Evolutionary conservation across 2,329 filamentous ascomycete genomes (phyloP).

Genomic region (Ophiosphaerella narmari): DNA sequence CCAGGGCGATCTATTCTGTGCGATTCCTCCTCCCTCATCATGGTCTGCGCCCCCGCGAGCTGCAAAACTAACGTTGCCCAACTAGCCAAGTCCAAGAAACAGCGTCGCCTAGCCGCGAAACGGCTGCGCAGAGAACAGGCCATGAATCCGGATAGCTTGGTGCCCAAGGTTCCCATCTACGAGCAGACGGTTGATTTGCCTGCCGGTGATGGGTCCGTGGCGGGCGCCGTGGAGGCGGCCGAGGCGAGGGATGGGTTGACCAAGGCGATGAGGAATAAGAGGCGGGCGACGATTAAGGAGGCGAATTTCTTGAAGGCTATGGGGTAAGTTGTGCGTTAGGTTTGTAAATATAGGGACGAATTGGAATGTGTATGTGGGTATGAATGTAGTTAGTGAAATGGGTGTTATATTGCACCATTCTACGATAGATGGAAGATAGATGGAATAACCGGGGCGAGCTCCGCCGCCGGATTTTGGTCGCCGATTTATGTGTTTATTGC

Average conservation of each 20-base stretch:
- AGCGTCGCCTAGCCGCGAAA: constrained; percentile 72
- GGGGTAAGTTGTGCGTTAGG: constrained; percentile 44
- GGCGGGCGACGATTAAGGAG: constrained; percentile 80
- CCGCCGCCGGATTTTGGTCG: too few species aligned
- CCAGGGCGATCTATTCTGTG: constrained; percentile 80
- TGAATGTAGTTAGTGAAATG: too few species aligned
- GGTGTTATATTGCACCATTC: too few species aligned
- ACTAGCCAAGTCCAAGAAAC: constrained; percentile 74
- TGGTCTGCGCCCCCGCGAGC: not conserved
- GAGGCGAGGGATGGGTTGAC: constrained; percentile 66
- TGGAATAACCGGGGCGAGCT: too few species aligned
- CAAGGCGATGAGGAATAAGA: constrained; percentile 73
- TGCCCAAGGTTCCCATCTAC: constrained; percentile 70
- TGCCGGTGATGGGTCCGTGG: constrained; percentile 53
- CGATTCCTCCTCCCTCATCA: constrained; percentile 41
- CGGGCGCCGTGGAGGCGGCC: constrained; percentile 53
- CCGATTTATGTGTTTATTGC: too few species aligned
- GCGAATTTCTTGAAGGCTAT: constrained; percentile 83
- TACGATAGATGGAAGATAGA: too few species aligned
- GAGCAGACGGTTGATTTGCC: constrained; percentile 79
- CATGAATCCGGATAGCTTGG: constrained; percentile 68
- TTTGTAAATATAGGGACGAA: too few species aligned
- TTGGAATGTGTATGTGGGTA: too few species aligned
- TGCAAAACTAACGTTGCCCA: not conserved
- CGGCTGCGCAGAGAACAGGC: constrained; percentile 65